These are phyloP conservation scores for Glebionis coronaria DNA, from an alignment of 129 eudicot species.

Conservation along the genomic window DNA sequence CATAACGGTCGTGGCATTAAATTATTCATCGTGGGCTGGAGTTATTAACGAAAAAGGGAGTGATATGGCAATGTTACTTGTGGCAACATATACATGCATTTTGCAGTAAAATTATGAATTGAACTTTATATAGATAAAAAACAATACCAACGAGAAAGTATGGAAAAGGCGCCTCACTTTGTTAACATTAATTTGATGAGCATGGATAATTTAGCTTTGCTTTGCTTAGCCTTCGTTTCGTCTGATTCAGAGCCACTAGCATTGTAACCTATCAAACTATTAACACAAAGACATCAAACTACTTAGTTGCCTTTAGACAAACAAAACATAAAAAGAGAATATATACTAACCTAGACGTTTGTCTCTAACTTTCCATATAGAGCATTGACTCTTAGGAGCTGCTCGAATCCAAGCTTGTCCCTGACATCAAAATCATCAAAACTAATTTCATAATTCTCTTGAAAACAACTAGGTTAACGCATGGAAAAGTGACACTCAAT, in stretches of 20 bases:
- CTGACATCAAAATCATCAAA: slow-evolving; percentile 37
- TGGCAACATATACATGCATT: no score
- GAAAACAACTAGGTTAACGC: slow-evolving; percentile 6
- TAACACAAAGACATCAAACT: slow-evolving; percentile 22
- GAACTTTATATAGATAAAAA: background rate
- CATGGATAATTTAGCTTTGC: slow-evolving; percentile 20
- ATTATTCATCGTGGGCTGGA: no score
- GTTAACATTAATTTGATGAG: slow-evolving; percentile 16
- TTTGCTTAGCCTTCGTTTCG: slow-evolving; percentile 28
- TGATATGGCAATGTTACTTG: no score
- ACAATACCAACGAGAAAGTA: background rate
- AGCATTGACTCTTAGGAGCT: slow-evolving; percentile 34
- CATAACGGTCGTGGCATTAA: no score
- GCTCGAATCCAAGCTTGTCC: slow-evolving; percentile 72
- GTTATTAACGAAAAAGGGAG: no score
- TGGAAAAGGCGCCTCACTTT: slow-evolving; percentile 10
- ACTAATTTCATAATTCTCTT: slow-evolving; percentile 14
- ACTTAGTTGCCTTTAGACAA: background rate
- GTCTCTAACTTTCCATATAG: slow-evolving; percentile 35
- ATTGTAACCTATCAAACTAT: slow-evolving; percentile 33
- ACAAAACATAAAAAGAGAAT: background rate
- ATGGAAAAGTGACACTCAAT: background rate
- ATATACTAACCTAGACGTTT: slow-evolving; percentile 33
- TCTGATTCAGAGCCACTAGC: slow-evolving; percentile 41
- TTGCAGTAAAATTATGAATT: slow-evolving; percentile 15